phyloP scores from a whole-genome alignment of 768 basidiomycete genomes.

The Nidularia pulvinata region DNA sequence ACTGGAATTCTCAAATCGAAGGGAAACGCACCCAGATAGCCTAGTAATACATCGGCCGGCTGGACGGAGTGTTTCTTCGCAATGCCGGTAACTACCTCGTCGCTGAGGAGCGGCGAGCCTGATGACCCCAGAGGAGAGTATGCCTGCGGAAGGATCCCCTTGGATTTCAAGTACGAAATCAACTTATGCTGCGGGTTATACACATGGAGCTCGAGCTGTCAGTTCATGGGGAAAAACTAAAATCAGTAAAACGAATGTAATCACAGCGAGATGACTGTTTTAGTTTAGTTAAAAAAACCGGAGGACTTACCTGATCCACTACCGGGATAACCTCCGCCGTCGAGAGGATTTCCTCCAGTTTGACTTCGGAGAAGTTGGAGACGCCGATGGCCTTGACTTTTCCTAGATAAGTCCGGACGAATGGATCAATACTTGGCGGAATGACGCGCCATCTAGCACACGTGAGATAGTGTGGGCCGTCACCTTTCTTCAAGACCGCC shows the following conservation, averaged over 20 bases:
- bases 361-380: slow-evolving; percentile 72
- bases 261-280: too few relatives aligned
- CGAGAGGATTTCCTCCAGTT: slow-evolving; percentile 70
- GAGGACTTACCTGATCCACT: slow-evolving; percentile 61
- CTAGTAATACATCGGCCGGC: slow-evolving; percentile 58
- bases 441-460: not conserved
- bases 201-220: slow-evolving; percentile 69
- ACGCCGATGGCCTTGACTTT: slow-evolving; percentile 72
- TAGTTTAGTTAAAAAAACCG: too few relatives aligned
- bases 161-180: slow-evolving; percentile 56
- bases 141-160: slow-evolving; percentile 73
- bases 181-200: slow-evolving; percentile 79
- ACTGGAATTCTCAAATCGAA: not conserved
- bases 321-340: slow-evolving; percentile 68
- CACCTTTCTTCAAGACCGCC: slow-evolving; percentile 62
- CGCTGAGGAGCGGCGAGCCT: slow-evolving; percentile 62
- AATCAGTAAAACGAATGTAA: too few relatives aligned
- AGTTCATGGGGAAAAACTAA: too few relatives aligned
- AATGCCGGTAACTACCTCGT: slow-evolving; percentile 59
- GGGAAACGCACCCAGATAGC: slow-evolving; percentile 51
- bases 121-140: slow-evolving; percentile 82
- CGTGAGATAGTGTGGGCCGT: slow-evolving; percentile 5
- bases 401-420: slow-evolving; percentile 31
- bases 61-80: slow-evolving; percentile 56
- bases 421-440: not conserved